phyloP scores from a whole-genome alignment of 1,139 yeast genomes.

The Hyphopichia burtonii region DNA sequence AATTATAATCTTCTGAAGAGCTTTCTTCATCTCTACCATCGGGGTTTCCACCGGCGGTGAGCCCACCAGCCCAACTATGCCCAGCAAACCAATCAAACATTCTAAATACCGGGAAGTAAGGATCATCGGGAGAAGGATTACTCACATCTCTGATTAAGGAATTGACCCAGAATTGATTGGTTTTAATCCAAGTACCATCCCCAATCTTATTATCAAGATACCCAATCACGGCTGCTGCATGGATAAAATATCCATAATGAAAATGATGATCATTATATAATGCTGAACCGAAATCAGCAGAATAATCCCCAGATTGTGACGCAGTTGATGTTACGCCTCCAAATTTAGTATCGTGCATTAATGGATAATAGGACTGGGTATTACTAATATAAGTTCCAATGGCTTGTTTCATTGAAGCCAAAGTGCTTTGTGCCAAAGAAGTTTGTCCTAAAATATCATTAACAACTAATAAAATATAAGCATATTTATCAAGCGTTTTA shows the following conservation, averaged over 20 bases:
- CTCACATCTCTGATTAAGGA: conserved; percentile 63
- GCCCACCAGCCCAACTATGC: conserved; percentile 72
- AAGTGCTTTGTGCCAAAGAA: conserved; percentile 45
- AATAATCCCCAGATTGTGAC: conserved; percentile 45
- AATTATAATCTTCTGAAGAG: conserved; percentile 66
- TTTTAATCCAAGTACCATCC: conserved; percentile 52
- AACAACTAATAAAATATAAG: conserved; percentile 62
- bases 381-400: conserved; percentile 50
- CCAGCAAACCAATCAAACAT: conserved; percentile 69
- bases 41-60: conserved; percentile 42
- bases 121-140: conserved; percentile 53
- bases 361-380: conserved; percentile 50
- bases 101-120: conserved; percentile 61
- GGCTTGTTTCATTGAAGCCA: conserved; percentile 52
- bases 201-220: conserved; percentile 50
- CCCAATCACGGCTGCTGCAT: conserved; percentile 66
- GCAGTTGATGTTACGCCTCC: conserved; percentile 72
- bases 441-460: conserved; percentile 59
- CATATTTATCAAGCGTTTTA: conserved; percentile 62
- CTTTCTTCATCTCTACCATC: conserved; percentile 73
- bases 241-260: conserved; percentile 65
- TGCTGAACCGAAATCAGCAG: conserved; percentile 55
- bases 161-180: conserved; percentile 61
- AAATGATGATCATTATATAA: conserved; percentile 74
- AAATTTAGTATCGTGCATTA: conserved; percentile 66